phyloP scores from a whole-genome alignment of 805 yeast genomes.

The Groenewaldozyma tartarivorans region DNA sequence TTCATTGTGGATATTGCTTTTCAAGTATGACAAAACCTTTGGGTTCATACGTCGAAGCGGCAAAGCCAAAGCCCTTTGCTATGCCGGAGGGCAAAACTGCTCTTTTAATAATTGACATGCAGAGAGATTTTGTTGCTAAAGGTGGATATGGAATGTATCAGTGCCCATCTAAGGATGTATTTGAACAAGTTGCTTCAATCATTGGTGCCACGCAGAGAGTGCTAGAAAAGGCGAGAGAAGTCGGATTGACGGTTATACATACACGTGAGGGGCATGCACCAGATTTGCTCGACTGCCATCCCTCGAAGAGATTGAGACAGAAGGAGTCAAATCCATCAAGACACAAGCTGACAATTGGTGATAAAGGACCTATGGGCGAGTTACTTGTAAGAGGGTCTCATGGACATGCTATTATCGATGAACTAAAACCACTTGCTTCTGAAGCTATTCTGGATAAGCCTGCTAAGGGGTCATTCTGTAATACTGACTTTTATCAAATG shows the following conservation, averaged over 20 bases:
- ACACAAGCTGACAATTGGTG: slow-evolving; percentile 23
- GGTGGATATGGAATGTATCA: slow-evolving; percentile 25
- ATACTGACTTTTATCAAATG: slow-evolving; percentile 24
- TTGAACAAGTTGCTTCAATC: slow-evolving; percentile 20
- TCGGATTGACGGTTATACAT: slow-evolving; percentile 25
- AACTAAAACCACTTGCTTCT: slow-evolving; percentile 20
- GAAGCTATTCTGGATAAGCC: slow-evolving; percentile 28
- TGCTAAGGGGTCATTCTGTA: slow-evolving; percentile 27
- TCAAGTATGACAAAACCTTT: no score
- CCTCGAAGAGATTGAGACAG: slow-evolving; percentile 23
- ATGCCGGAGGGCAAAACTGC: slow-evolving; percentile 22
- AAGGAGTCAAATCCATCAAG: slow-evolving; percentile 16
- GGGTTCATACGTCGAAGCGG: slow-evolving; percentile 7
- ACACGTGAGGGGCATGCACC: slow-evolving; percentile 27
- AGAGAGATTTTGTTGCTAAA: slow-evolving; percentile 25
- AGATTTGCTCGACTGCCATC: slow-evolving; percentile 24
- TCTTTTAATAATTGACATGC: slow-evolving; percentile 27
- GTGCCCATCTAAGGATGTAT: slow-evolving; percentile 22
- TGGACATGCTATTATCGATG: slow-evolving; percentile 28
- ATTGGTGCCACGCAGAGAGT: slow-evolving; percentile 18
- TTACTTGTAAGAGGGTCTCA: slow-evolving; percentile 26
- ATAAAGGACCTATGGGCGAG: slow-evolving; percentile 27
- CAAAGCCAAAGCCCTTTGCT: slow-evolving; percentile 18
- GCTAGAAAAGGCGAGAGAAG: slow-evolving; percentile 21
- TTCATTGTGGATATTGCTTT: no score